Conservation (phyloP, 768 basidiomycete species). For the Lepiota venenata region DNA sequence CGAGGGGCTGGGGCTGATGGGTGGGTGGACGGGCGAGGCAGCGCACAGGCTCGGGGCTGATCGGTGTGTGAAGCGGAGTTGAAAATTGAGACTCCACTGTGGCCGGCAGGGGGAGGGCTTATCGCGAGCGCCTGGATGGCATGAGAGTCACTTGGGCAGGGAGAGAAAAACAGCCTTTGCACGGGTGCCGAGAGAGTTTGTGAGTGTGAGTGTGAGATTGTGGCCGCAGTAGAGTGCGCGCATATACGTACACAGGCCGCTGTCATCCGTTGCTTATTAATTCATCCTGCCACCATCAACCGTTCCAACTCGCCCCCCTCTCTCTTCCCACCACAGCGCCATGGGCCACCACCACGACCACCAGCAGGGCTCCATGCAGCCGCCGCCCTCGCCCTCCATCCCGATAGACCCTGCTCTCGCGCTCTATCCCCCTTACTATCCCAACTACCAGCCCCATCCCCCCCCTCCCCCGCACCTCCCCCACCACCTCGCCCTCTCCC, state of each 20-base stretch:
- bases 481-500: constrained; percentile 53
- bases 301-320: constrained; percentile 22
- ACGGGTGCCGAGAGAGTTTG: too few species aligned
- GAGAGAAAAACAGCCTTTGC: too few species aligned
- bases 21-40: too few species aligned
- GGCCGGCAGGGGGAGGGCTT: too few species aligned
- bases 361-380: constrained; percentile 46
- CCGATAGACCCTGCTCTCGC: constrained; percentile 71
- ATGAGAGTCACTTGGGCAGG: too few species aligned
- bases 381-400: constrained; percentile 56
- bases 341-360: constrained; percentile 40
- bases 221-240: too few species aligned
- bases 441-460: constrained; percentile 48
- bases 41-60: too few species aligned
- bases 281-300: constrained; percentile 30
- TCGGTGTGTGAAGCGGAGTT: constrained; percentile 26
- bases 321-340: constrained; percentile 27
- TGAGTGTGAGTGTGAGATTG: too few species aligned
- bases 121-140: too few species aligned
- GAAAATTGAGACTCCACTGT: constrained; percentile 19
- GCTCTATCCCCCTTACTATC: constrained; percentile 66
- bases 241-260: too few species aligned
- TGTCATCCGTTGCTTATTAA: constrained; percentile 29
- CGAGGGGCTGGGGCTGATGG: background rate
- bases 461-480: constrained; percentile 42